Base-by-base conservation (phyloP, 805 yeast species). In the Zygoascus biomembranicola region DNA sequence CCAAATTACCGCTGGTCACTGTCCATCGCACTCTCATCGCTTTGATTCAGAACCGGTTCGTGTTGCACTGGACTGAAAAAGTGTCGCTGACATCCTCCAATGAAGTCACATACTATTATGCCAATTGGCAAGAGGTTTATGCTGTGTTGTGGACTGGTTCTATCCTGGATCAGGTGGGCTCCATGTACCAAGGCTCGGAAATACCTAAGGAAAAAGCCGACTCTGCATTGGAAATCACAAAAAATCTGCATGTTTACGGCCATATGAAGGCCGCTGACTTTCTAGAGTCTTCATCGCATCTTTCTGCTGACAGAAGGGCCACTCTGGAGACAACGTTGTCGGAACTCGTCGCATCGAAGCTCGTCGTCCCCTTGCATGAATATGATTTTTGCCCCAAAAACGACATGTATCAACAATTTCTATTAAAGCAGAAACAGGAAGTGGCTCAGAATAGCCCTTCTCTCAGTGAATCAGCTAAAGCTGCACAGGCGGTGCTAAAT, bases 1-100 rank as follows among this genome's bases (percentile, higher is more conserved):
- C 84, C 2, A 68, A 70, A 8, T 64, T 85, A 49, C 77, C 84
- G 0, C 51, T 72, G 0, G 66, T 77, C 13, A 69, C 77, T 13
- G 79, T 87, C 18, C 82, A 82, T 58, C 78, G 84, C 35, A 74
- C 86, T 0, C 72, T 92, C 44, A 95, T 87, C 4, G 79, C 90
- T 8, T 71, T 92, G 61, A 75, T 90, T 43, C 97, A 92, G 68
- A 73, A 88, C 57, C 80, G 86, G 55, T 85, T 95, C 66, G 82
- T 87, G 9, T 77, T 77, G 23, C 81, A 81, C 62, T 82, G 90
- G 81, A 70, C 69, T 16, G 85, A 81, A 59, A 23, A 49, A 43
- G 8, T 23, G 16, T 39, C 44, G 2, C 13, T 16, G 10, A 23
- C 49, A 9, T 37, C 51, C 3, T 23, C 45, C 6, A 37, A 11